Evolutionary conservation across 2,329 filamentous ascomycete species (phyloP).

Genomic region (Apiospora malaysiana): DNA sequence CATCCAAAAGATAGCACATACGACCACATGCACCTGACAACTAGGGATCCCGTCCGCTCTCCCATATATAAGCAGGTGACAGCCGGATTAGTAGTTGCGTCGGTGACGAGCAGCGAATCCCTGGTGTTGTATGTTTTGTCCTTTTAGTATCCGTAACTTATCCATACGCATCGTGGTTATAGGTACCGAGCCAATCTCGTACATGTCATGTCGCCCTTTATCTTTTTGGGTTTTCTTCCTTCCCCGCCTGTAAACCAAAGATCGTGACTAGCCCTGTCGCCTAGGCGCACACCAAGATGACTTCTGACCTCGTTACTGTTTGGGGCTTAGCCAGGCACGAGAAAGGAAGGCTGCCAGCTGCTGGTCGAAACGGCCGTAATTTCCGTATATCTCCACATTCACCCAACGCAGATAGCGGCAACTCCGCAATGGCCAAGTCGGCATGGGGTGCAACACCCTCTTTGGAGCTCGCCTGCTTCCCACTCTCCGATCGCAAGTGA

Average conservation of each 20-base stretch:
- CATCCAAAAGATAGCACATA: not conserved
- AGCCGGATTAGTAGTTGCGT: constrained; percentile 25
- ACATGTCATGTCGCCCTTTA: too few relatives aligned
- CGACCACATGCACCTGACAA: constrained; percentile 20
- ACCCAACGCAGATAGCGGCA: not conserved
- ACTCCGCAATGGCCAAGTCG: not conserved
- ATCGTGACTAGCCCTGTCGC: not conserved
- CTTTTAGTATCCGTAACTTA: not conserved
- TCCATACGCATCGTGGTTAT: too few relatives aligned
- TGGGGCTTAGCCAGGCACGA: not conserved
- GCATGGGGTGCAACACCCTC: not conserved
- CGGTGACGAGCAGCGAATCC: constrained; percentile 26
- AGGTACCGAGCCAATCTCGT: too few relatives aligned
- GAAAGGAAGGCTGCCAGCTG: not conserved
- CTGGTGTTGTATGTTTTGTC: constrained; percentile 20
- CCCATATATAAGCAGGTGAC: constrained; percentile 21
- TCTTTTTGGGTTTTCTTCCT: not conserved
- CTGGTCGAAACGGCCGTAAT: not conserved
- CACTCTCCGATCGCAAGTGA: not conserved
- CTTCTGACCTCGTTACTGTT: not conserved
- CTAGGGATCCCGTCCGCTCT: constrained; percentile 23
- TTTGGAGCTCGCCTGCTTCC: not conserved
- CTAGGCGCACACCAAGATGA: too few relatives aligned
- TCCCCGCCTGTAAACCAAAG: not conserved
- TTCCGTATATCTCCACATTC: not conserved